Base-by-base conservation (phyloP, 2,329 filamentous ascomycete species). In the Trichoderma asperellum region DNA sequence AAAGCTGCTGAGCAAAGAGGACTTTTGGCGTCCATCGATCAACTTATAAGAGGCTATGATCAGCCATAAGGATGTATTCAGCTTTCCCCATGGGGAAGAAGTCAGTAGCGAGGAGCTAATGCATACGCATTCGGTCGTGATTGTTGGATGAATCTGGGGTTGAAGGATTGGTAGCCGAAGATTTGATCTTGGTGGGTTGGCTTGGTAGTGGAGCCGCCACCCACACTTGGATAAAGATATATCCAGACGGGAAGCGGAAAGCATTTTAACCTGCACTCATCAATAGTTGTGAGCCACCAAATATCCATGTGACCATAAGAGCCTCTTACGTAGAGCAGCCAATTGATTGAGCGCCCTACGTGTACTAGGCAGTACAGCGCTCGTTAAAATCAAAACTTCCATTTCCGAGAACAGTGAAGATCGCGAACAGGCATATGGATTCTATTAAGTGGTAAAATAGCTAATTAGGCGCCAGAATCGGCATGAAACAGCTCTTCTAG, bases 21-120 rank as follows among this genome's bases (percentile, higher is more conserved):
- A 52, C 3, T 6, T 12, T 18, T 29, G 55, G 64, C 18, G 53
- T 35, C 55, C 55, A 49, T 58, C 21, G 40, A 16, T 32, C 55
- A 49, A 67, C 64, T 67, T 67, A 67, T 67, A 67, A 32, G 37
- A n/a, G 7, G 29, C 35, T 18, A 24, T 34, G 37, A 18, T 10
- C 18, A 67, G 55, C 29, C 40, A 49, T 52, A 49, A 29, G 64
- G 27, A 16, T 16, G 29, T 21, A 14, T 29, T 55, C 55, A 59
- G 16, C 64, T 59, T 67, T 18, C 64, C 63, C 64, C 64, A 52
- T 57, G 64, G 64, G 64, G 64, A 58, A 67, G 64, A 37, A 58
- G 40, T 59, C 64, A 32, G 40, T 35, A 37, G 29, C 21, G 64
- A 24, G 27, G 37, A 43, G 64, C 53, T 59, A 52, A 32, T 27